phyloP scores from a whole-genome alignment of 371 early-diverging fungal species.

The Thermomucor indicae-seudaticae region DNA sequence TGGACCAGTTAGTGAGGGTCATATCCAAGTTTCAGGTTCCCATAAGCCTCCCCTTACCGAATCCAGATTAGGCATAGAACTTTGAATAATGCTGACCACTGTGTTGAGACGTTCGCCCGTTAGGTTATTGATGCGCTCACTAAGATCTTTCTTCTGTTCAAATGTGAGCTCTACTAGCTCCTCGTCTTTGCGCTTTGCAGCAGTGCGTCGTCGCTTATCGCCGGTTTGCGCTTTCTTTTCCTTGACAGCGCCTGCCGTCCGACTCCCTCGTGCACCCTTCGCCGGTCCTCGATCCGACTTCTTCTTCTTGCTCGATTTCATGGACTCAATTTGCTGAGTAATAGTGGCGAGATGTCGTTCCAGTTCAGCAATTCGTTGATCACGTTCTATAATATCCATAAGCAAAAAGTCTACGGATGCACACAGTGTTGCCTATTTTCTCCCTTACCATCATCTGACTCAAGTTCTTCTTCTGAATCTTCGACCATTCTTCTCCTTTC shows the following conservation, averaged over 20 bases:
- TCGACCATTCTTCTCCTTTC: conserved; percentile 3
- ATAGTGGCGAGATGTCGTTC: conserved; percentile 22
- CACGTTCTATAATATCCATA: conserved; percentile 4
- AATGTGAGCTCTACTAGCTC: conserved; percentile 66
- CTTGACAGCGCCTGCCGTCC: conserved; percentile 1
- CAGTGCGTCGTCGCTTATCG: conserved; percentile 21
- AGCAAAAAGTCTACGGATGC: background rate
- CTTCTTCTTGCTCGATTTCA: conserved; percentile 57
- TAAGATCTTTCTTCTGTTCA: conserved; percentile 89
- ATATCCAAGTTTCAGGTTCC: background rate
- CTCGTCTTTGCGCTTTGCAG: conserved; percentile 28
- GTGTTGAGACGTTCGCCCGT: conserved; percentile 71
- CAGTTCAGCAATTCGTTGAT: conserved; percentile 19
- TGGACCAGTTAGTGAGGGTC: background rate
- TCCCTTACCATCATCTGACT: conserved; percentile 8
- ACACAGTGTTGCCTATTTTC: background rate
- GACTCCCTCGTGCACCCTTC: background rate
- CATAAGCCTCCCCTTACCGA: conserved; percentile 36
- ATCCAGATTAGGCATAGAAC: conserved; percentile 76
- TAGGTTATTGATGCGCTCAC: conserved; percentile 77
- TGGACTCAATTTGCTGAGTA: conserved; percentile 45
- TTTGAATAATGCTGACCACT: conserved; percentile 85
- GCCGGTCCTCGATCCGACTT: conserved; percentile 21
- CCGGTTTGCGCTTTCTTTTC: conserved; percentile 8
- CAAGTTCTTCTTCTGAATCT: conserved; percentile 10